A percentile compares a stretch with the other conserved stretches of the same genome.
Evolutionary conservation across 73 alveolate species (phyloP).

Genomic region (Tetrahymena borealis): DNA sequence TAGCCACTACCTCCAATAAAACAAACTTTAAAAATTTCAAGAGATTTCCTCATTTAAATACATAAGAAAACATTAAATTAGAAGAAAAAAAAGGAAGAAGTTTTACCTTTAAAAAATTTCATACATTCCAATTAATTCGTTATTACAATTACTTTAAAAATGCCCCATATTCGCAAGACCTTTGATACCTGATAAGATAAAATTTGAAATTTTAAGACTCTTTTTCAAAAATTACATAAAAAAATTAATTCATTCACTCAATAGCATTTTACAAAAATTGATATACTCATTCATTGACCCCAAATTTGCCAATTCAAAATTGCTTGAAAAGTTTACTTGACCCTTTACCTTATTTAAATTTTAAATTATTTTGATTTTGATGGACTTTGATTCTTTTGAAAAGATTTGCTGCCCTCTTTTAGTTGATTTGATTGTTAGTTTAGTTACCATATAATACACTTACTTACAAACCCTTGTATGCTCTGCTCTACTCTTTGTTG

Average conservation of each 20-base stretch:
- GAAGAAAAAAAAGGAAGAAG: neutral
- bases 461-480: slow-evolving; percentile 2
- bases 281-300: too few relatives aligned
- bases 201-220: too few relatives aligned
- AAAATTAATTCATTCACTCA: too few relatives aligned
- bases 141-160: neutral
- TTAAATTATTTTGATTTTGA: neutral
- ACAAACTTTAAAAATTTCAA: neutral
- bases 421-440: neutral
- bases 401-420: neutral
- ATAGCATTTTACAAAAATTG: neutral
- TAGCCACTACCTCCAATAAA: neutral
- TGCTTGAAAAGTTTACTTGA: neutral
- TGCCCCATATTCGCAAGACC: neutral
- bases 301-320: too few relatives aligned
- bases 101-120: neutral
- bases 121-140: too few relatives aligned
- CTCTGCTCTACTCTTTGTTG: neutral
- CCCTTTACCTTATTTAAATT: neutral
- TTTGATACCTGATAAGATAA: neutral
- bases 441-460: neutral
- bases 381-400: neutral
- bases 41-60: neutral
- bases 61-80: neutral
- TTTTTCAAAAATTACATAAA: too few relatives aligned